These are phyloP conservation scores for Catharanthus roseus DNA, from an alignment of 257 asterid species.

Conservation along the genomic window DNA sequence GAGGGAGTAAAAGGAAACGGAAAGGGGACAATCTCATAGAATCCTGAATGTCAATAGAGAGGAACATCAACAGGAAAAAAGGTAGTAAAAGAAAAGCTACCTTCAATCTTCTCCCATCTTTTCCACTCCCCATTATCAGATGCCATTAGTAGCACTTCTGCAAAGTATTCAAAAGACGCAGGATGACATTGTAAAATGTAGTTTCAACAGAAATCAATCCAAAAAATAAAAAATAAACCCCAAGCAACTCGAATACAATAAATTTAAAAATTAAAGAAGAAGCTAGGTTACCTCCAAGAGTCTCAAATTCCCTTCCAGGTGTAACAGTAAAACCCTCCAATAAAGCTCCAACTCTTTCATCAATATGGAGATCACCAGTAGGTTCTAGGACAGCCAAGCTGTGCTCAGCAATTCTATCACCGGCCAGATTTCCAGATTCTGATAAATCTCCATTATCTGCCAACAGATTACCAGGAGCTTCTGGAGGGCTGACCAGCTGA, in stretches of 20 bases:
- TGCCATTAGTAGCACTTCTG: conserved; percentile 73
- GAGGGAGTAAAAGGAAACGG: too few relatives aligned
- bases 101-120: conserved; percentile 55
- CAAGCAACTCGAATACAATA: neutral
- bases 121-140: conserved; percentile 59
- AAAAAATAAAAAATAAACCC: too few relatives aligned
- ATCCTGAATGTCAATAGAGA: neutral
- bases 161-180: conserved; percentile 15
- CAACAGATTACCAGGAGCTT: conserved; percentile 95
- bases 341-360: conserved; percentile 73
- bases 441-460: conserved; percentile 50
- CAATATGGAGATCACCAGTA: conserved; percentile 49
- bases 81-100: conserved; percentile 25
- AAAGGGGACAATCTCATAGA: neutral
- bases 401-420: conserved; percentile 35
- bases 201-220: conserved; percentile 4
- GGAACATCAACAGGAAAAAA: neutral
- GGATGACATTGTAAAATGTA: conserved; percentile 12
- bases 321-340: conserved; percentile 52
- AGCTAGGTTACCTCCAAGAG: conserved; percentile 50
- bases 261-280: neutral
- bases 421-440: conserved; percentile 24
- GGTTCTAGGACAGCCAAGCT: conserved; percentile 26
- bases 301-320: conserved; percentile 84
- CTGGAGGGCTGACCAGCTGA: conserved; percentile 86